Conservation (phyloP, 805 yeast genomes). For the Groenewaldozyma salmanticensis region DNA sequence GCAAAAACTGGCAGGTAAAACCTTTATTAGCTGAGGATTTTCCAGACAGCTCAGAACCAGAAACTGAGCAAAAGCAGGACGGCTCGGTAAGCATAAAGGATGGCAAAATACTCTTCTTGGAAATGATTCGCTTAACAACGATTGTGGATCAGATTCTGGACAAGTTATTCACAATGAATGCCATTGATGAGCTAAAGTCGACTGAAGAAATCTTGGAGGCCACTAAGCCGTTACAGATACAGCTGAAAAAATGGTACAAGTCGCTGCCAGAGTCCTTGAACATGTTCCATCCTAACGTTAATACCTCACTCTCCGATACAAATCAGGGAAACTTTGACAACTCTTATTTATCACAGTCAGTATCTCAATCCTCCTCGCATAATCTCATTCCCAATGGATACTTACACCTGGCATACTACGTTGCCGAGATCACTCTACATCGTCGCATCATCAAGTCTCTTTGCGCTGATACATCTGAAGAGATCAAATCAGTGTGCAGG, state of each 20-base stretch:
- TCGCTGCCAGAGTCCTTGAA: constrained; percentile 22
- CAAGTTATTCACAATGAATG: constrained; percentile 60
- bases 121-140: constrained; percentile 24
- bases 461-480: constrained; percentile 36
- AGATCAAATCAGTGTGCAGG: constrained; percentile 59
- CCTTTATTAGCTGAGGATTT: constrained; percentile 65
- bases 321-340: too few species aligned
- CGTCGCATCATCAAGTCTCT: constrained; percentile 35
- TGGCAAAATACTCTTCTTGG: constrained; percentile 24
- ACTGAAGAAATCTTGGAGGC: constrained; percentile 59
- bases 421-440: constrained; percentile 81
- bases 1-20: constrained; percentile 71
- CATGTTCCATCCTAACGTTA: constrained; percentile 1
- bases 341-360: not conserved
- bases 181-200: constrained; percentile 45
- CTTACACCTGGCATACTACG: constrained; percentile 76
- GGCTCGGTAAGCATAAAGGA: constrained; percentile 7
- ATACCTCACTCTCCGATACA: too few species aligned
- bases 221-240: constrained; percentile 48
- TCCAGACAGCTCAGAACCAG: constrained; percentile 30
- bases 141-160: constrained; percentile 38
- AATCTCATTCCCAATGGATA: constrained; percentile 50
- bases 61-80: constrained; percentile 6
- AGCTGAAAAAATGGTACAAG: constrained; percentile 28
- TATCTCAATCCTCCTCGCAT: constrained; percentile 11